A percentile compares a stretch with the other conserved stretches of the same genome.
Evolutionary conservation across 257 asterid species (phyloP).

Genomic region (Gentiana straminea): DNA sequence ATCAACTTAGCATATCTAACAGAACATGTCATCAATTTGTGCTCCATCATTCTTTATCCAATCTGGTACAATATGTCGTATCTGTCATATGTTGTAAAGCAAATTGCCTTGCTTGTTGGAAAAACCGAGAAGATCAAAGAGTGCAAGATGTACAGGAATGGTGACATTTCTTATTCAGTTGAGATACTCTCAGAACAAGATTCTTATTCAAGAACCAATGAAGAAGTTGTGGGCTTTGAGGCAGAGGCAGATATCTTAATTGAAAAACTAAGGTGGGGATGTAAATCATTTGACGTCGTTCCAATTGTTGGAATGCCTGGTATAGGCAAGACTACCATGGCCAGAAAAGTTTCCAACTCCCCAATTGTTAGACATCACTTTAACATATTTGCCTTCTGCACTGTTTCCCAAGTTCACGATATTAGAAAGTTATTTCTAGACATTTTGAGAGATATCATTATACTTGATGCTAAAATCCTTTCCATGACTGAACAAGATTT

Average conservation of each 20-base stretch:
- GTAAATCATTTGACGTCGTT: neutral
- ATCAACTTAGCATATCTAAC: neutral
- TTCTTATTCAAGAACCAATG: too few relatives aligned
- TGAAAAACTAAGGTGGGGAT: neutral
- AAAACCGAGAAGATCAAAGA: neutral
- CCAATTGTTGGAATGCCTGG: neutral
- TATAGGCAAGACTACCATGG: conserved; percentile 9
- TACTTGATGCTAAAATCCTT: too few relatives aligned
- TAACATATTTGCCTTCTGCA: too few relatives aligned
- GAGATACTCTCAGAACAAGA: too few relatives aligned
- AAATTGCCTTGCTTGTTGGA: neutral
- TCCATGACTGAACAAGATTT: too few relatives aligned
- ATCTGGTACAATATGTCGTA: neutral
- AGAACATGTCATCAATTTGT: conserved; percentile 1
- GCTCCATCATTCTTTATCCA: neutral
- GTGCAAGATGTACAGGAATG: neutral
- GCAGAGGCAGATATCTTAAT: neutral
- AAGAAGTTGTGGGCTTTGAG: neutral
- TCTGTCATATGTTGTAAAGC: neutral
- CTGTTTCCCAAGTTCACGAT: too few relatives aligned
- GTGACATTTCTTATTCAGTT: neutral
- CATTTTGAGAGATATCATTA: too few relatives aligned
- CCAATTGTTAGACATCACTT: neutral
- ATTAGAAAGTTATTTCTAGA: too few relatives aligned
- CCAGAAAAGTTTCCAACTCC: neutral